These are phyloP conservation scores for Pichia gijzeniarum DNA, from an alignment of 805 yeast genomes.

Conservation along the genomic window DNA sequence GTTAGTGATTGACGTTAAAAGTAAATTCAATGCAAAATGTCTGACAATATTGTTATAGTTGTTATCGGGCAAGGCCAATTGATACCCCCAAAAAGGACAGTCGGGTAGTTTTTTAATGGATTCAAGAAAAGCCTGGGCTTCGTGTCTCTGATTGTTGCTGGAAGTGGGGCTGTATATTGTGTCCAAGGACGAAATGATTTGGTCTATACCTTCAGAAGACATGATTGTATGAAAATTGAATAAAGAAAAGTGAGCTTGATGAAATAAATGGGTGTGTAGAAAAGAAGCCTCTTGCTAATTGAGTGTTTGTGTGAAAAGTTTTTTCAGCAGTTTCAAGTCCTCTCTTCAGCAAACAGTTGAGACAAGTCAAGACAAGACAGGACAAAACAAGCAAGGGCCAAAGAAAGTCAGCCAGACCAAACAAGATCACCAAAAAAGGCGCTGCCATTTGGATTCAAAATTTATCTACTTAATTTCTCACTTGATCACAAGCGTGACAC, in stretches of 20 bases:
- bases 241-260: not conserved
- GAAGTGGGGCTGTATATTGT: conserved; percentile 64
- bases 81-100: conserved; percentile 90
- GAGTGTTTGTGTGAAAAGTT: too few species aligned
- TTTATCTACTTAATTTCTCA: too few species aligned
- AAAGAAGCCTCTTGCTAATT: too few species aligned
- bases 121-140: conserved; percentile 64
- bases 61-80: conserved; percentile 61
- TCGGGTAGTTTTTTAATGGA: conserved; percentile 69
- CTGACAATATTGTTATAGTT: conserved; percentile 65
- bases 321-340: too few species aligned
- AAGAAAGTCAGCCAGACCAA: too few species aligned
- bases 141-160: conserved; percentile 47
- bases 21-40: conserved; percentile 80
- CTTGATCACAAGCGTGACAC: too few species aligned
- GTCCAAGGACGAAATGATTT: conserved; percentile 72
- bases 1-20: conserved; percentile 63
- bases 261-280: not conserved
- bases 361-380: too few species aligned
- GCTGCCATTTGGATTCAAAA: not conserved
- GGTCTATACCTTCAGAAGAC: conserved; percentile 49
- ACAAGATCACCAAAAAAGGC: conserved; percentile 2
- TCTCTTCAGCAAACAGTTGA: too few species aligned
- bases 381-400: too few species aligned
- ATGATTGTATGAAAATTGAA: not conserved